Percentiles rank a stretch among this genome's conserved stretches.
Evolutionary conservation across 768 basidiomycete species (phyloP).

Genomic region (Naematelia encephala): DNA sequence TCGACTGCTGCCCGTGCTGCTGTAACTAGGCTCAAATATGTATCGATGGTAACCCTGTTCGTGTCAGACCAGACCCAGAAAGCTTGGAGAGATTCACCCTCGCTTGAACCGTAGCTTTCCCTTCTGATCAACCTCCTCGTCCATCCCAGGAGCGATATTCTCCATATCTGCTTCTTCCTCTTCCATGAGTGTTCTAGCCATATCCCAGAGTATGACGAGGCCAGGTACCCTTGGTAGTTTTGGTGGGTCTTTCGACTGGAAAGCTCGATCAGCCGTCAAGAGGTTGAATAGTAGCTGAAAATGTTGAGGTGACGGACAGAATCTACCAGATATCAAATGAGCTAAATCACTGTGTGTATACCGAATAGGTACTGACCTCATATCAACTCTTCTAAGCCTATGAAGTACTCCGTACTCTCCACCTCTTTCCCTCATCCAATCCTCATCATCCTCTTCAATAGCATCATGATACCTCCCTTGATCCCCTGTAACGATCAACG

Average conservation of each 20-base stretch:
- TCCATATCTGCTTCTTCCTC: slow-evolving; percentile 27
- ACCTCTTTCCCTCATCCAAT: slow-evolving; percentile 30
- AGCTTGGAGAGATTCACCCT: slow-evolving; percentile 3
- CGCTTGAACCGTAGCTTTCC: slow-evolving; percentile 13
- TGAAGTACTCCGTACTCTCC: slow-evolving; percentile 21
- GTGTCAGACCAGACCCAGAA: slow-evolving; percentile 1
- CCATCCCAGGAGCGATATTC: slow-evolving; percentile 11
- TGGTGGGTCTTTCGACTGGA: slow-evolving; percentile 1
- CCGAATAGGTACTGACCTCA: slow-evolving; percentile 20
- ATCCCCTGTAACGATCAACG: slow-evolving; percentile 26
- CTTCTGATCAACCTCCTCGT: background rate
- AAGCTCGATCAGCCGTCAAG: slow-evolving; percentile 11
- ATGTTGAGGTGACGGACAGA: slow-evolving; percentile 32
- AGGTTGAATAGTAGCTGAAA: slow-evolving; percentile 27
- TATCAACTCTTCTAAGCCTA: slow-evolving; percentile 28
- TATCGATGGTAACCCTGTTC: slow-evolving; percentile 22
- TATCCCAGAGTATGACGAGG: slow-evolving; percentile 35
- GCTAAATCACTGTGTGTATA: background rate
- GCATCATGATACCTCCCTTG: slow-evolving; percentile 14
- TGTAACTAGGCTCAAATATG: slow-evolving; percentile 32
- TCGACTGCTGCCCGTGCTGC: slow-evolving; percentile 21
- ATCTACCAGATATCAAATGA: slow-evolving; percentile 11
- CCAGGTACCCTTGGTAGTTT: slow-evolving; percentile 18
- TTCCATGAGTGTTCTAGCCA: slow-evolving; percentile 33
- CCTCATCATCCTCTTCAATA: slow-evolving; percentile 41